phyloP scores from a whole-genome alignment of 495 filamentous ascomycete species.

The Thermothielavioides terrestris region DNA sequence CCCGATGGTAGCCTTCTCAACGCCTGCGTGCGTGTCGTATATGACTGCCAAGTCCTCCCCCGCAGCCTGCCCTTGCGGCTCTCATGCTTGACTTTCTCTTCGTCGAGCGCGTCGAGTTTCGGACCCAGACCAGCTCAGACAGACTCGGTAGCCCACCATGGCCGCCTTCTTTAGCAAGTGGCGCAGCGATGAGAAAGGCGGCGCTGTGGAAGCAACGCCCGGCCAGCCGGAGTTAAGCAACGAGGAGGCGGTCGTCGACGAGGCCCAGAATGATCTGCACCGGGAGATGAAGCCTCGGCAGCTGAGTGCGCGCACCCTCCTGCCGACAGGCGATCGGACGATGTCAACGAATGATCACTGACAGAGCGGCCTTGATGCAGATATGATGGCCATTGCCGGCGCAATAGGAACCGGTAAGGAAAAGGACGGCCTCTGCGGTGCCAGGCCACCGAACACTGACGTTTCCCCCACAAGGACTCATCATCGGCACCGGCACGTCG shows the following conservation, averaged over 20 bases:
- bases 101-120: background rate
- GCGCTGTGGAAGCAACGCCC: conserved; percentile 1
- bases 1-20: background rate
- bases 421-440: background rate
- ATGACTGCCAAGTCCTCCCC: background rate
- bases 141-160: conserved; percentile 1
- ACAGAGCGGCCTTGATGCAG: no score
- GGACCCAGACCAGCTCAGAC: background rate
- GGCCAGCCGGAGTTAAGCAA: conserved; percentile 5
- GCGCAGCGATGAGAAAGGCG: conserved; percentile 19
- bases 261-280: conserved; percentile 26
- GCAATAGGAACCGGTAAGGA: conserved; percentile 60
- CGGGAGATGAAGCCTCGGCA: conserved; percentile 32
- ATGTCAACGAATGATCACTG: no score
- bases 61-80: background rate
- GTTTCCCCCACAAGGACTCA: conserved; percentile 16
- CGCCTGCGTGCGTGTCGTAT: background rate
- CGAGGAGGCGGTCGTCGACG: conserved; percentile 16
- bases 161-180: conserved; percentile 13
- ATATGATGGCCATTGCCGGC: conserved; percentile 72
- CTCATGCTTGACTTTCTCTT: background rate
- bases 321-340: background rate
- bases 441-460: background rate
- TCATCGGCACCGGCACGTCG: conserved; percentile 22
- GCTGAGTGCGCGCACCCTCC: conserved; percentile 18